A percentile compares a stretch with the other conserved stretches of the same genome.
Evolutionary conservation across 352 stramenopile genomes (phyloP).

Genomic region (Globisporangium orthogonon): DNA sequence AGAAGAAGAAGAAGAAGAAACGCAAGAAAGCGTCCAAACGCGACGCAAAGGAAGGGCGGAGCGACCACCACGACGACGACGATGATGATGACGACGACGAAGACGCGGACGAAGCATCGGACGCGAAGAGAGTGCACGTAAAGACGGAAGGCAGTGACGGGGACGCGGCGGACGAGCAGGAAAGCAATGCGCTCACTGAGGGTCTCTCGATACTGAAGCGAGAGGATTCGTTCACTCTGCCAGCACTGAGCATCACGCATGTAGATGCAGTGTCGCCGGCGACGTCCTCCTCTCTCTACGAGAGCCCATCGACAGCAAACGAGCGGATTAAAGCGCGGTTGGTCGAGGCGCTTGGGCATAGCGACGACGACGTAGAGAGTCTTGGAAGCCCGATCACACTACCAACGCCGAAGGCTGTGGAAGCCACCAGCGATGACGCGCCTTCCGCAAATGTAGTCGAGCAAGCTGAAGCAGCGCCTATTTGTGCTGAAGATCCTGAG

Average conservation of each 20-base stretch:
- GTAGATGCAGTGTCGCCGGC: slow-evolving; percentile 16
- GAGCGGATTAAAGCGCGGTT: slow-evolving; percentile 44
- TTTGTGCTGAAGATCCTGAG: background rate
- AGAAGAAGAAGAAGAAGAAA: slow-evolving; percentile 52
- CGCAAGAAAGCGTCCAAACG: slow-evolving; percentile 45
- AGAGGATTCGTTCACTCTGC: slow-evolving; percentile 3
- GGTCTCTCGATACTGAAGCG: slow-evolving; percentile 1
- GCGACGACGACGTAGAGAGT: slow-evolving; percentile 41
- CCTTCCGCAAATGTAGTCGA: background rate
- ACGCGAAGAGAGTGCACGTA: background rate
- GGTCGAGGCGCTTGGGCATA: slow-evolving; percentile 40
- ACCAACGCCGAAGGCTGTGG: background rate
- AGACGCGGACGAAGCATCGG: background rate
- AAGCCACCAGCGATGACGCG: background rate
- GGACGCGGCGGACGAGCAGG: slow-evolving; percentile 13
- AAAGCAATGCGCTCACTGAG: background rate
- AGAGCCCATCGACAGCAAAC: slow-evolving; percentile 36
- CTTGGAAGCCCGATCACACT: slow-evolving; percentile 10
- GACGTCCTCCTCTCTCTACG: slow-evolving; percentile 23
- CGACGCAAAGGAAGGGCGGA: slow-evolving; percentile 10
- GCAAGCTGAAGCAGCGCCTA: background rate
- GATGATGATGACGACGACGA: slow-evolving; percentile 14
- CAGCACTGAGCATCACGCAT: slow-evolving; percentile 1
- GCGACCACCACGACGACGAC: slow-evolving; percentile 15
- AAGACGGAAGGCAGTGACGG: slow-evolving; percentile 3